phyloP scores from a whole-genome alignment of 306 rosid genomes.

The Quercus variabilis region DNA sequence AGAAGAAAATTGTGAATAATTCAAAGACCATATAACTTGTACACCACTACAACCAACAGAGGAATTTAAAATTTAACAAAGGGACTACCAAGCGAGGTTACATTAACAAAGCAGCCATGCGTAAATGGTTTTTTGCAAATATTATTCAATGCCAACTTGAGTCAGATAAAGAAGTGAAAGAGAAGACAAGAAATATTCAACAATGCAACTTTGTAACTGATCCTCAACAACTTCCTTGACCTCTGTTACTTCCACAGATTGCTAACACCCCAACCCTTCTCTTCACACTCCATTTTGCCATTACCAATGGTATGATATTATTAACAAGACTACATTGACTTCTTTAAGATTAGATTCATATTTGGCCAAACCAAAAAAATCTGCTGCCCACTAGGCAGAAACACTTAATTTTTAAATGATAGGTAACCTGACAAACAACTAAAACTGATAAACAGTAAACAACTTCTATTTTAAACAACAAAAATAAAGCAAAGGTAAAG shows the following conservation, averaged over 20 bases:
- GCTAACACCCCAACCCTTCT: background rate
- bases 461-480: background rate
- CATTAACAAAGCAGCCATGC: background rate
- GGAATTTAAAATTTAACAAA: background rate
- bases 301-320: background rate
- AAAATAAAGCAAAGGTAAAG: background rate
- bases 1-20: background rate
- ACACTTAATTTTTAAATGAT: background rate
- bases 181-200: background rate
- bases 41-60: background rate
- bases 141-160: background rate
- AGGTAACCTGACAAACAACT: background rate
- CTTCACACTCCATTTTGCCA: background rate
- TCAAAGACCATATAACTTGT: background rate
- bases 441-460: background rate
- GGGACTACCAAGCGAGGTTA: background rate
- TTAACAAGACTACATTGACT: background rate
- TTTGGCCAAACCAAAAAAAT: background rate
- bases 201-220: background rate
- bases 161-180: background rate
- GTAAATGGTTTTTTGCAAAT: background rate
- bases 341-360: background rate
- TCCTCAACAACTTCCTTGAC: background rate
- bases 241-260: background rate
- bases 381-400: background rate